Conservation (phyloP, 345 rosid genomes). For the Syzygium grande region DNA sequence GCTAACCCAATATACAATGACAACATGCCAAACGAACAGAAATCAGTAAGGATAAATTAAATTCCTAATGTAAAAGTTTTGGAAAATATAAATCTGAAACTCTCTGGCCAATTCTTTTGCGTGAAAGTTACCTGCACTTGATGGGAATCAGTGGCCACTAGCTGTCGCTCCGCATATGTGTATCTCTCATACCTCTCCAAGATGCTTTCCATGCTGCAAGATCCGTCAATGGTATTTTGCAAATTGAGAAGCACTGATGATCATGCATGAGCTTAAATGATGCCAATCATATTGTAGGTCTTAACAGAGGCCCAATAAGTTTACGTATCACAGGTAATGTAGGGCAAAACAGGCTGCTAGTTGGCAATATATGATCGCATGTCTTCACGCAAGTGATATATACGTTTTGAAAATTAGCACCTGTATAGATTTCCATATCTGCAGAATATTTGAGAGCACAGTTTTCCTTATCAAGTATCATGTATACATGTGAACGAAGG, state of each 20-base stretch:
- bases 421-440: not conserved
- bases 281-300: not conserved
- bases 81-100: not conserved
- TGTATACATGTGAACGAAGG: not conserved
- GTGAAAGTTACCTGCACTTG: constrained; percentile 12
- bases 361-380: not conserved
- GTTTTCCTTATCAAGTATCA: not conserved
- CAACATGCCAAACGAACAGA: not conserved
- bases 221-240: not conserved
- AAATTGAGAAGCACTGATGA: not conserved
- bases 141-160: constrained; percentile 17
- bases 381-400: not conserved
- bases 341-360: not conserved
- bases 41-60: not conserved
- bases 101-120: not conserved
- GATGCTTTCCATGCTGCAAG: constrained; percentile 64
- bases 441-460: not conserved
- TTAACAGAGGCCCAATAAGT: not conserved
- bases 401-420: not conserved
- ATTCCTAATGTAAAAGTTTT: not conserved
- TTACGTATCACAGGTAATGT: not conserved
- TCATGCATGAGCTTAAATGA: not conserved
- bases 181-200: constrained; percentile 62
- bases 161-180: constrained; percentile 28
- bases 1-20: not conserved